Evolutionary conservation across 495 filamentous ascomycete genomes (phyloP).

Genomic region (Xylaria flabelliformis): DNA sequence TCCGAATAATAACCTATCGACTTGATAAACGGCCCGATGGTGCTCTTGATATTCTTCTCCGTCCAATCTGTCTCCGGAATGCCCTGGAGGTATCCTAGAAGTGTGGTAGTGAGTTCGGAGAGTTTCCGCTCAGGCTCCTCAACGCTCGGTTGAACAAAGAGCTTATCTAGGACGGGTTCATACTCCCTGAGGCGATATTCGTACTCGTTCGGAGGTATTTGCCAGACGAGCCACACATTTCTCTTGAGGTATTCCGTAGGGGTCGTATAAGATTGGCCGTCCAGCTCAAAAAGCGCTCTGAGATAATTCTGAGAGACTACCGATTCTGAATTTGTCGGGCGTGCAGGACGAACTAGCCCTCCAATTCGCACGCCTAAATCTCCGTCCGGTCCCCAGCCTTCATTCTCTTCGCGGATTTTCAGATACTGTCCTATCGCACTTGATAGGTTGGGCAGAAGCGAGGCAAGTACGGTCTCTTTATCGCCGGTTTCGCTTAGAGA

Average conservation of each 20-base stretch:
- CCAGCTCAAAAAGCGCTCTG: slow-evolving; percentile 59
- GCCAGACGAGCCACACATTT: slow-evolving; percentile 69
- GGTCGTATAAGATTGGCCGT: slow-evolving; percentile 67
- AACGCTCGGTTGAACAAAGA: slow-evolving; percentile 33
- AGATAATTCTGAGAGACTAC: slow-evolving; percentile 47
- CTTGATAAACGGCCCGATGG: slow-evolving; percentile 21
- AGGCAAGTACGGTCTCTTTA: slow-evolving; percentile 5
- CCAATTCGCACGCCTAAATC: slow-evolving; percentile 34
- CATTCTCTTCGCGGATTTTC: neutral
- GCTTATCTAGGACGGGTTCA: neutral
- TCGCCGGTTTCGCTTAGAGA: slow-evolving; percentile 21
- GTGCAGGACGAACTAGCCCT: slow-evolving; percentile 8
- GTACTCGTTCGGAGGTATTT: slow-evolving; percentile 38
- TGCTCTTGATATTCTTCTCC: slow-evolving; percentile 26
- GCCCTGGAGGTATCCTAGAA: slow-evolving; percentile 33
- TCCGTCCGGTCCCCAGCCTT: neutral
- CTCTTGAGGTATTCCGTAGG: slow-evolving; percentile 62
- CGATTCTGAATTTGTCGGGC: neutral
- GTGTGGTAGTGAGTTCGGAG: slow-evolving; percentile 32
- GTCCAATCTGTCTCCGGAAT: slow-evolving; percentile 31
- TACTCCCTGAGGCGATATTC: slow-evolving; percentile 6
- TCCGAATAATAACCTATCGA: slow-evolving; percentile 22
- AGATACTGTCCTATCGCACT: neutral
- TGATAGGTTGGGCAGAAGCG: slow-evolving; percentile 1
- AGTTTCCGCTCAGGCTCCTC: slow-evolving; percentile 46